These are phyloP conservation scores for Aspergillus brunneoviolaceus DNA, from an alignment of 2,329 filamentous ascomycete genomes.

Conservation along the genomic window DNA sequence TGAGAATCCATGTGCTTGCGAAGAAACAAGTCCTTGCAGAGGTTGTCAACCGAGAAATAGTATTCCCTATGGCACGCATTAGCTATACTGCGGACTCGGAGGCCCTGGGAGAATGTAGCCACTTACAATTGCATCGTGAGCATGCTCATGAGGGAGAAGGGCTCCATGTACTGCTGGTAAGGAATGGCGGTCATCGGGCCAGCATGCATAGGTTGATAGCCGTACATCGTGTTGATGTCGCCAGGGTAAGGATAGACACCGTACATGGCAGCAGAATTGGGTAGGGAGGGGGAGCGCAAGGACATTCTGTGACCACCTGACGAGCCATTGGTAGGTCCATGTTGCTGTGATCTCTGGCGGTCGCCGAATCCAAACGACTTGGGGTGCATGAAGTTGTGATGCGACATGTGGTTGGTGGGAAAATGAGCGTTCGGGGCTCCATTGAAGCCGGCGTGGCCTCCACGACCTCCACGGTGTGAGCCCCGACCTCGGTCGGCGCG, in stretches of 20 bases:
- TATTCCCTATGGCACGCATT: slow-evolving; percentile 68
- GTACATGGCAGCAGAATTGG: slow-evolving; percentile 53
- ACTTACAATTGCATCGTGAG: slow-evolving; percentile 61
- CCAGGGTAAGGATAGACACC: slow-evolving; percentile 42
- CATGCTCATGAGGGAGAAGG: slow-evolving; percentile 57
- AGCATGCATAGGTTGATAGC: slow-evolving; percentile 55
- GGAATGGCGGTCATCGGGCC: slow-evolving; percentile 57
- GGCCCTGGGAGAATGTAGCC: background rate
- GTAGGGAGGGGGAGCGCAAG: slow-evolving; percentile 62
- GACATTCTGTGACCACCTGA: slow-evolving; percentile 51
- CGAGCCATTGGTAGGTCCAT: slow-evolving; percentile 36
- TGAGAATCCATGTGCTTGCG: slow-evolving; percentile 92
- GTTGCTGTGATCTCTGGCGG: slow-evolving; percentile 43
- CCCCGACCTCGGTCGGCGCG: slow-evolving; percentile 42
- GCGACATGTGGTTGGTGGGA: slow-evolving; percentile 39
- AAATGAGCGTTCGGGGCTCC: slow-evolving; percentile 39
- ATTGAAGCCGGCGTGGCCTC: slow-evolving; percentile 34
- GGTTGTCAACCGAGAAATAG: slow-evolving; percentile 95
- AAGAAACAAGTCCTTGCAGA: slow-evolving; percentile 88
- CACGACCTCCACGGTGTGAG: slow-evolving; percentile 43
- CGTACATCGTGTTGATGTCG: slow-evolving; percentile 56
- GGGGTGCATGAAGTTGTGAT: slow-evolving; percentile 41
- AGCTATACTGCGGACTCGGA: slow-evolving; percentile 21
- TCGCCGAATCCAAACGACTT: slow-evolving; percentile 45
- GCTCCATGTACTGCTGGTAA: slow-evolving; percentile 59